Evolutionary conservation across 139 green algal genomes (phyloP), one percentile per base, ranked within the genome.

Genomic region (Raphidocelis subcapitata): DNA sequence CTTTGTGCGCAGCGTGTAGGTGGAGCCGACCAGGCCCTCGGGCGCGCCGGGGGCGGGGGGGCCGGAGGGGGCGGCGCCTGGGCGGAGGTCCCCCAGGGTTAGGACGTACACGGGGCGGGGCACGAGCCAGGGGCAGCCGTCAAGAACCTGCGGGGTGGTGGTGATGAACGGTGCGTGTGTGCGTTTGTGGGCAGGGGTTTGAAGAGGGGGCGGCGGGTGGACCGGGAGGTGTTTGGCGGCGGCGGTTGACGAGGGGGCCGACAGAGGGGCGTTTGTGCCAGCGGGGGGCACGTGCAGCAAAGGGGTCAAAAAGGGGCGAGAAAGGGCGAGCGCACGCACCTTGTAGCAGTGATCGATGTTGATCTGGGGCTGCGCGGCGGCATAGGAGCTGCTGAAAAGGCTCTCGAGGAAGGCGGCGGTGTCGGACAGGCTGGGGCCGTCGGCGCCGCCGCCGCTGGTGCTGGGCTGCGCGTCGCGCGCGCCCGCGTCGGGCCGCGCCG

Each of bases 71-170:
- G 32, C 37, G 63, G 33, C 24, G 24, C 54, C 51, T 33, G 65
- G 14, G 3, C 26, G 29, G n/a, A 0, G 31, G 52, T 59, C 23
- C 54, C 46, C 29, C 15, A 77, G 59, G 0, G 84, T 64, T 5
- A 94, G 74, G 20, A 92, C 78, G 67, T 80, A 94, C 5, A 94
- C 77, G n/a, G 83, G 71, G 44, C 80, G 77, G n/a, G 87, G 82
- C 41, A 82, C 65, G 37, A 87, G 63, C 88, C 89, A 94, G 3
- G 89, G 89, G 41, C 84, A 89, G 26, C 79, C 81, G 4, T 82
- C 62, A 14, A 89, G 74, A 21, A 94, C 69, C 85, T 91, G 82
- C 24, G 63, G 44, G 36, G 0, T 54, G 49, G 44, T 5, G 26
- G 32, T 29, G 10, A 49, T 8, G 41, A 49, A 12, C 41, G 12